These are phyloP conservation scores for Anisodus tanguticus DNA, from an alignment of 257 asterid species.

Conservation along the genomic window DNA sequence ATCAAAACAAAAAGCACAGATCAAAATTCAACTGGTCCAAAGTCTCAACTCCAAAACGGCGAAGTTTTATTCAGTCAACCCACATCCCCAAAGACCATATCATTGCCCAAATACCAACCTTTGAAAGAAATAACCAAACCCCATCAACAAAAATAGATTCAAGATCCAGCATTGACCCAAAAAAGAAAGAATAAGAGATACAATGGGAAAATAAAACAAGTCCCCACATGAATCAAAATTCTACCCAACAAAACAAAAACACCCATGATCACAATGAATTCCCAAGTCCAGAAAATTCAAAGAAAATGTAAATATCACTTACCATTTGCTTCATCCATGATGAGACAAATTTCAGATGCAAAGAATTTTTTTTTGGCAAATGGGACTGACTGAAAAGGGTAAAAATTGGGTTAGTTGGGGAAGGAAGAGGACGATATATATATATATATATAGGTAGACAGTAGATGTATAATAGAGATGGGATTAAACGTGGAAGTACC, in stretches of 20 bases:
- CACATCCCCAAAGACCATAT: constrained; percentile 21
- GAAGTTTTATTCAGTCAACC: constrained; percentile 23
- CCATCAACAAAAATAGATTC: not conserved
- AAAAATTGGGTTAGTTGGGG: not conserved
- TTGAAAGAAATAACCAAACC: not conserved
- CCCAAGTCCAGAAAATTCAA: too few relatives aligned
- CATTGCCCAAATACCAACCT: not conserved
- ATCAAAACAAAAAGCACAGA: not conserved
- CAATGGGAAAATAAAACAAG: not conserved
- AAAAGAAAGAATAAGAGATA: not conserved
- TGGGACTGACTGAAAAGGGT: not conserved
- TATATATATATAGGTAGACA: not conserved
- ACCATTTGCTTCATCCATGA: constrained; percentile 52
- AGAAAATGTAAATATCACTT: not conserved
- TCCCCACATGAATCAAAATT: constrained; percentile 7
- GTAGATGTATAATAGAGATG: not conserved
- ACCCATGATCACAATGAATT: too few relatives aligned
- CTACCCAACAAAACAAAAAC: not conserved
- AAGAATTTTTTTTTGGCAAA: not conserved
- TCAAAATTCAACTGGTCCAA: not conserved
- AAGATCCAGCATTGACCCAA: constrained; percentile 1
- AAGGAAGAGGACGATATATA: not conserved
- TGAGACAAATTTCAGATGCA: not conserved
- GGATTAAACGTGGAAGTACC: constrained; percentile 1
- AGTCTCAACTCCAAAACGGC: not conserved